Conservation (phyloP, 768 basidiomycete genomes). For the Boletus bicolor region DNA sequence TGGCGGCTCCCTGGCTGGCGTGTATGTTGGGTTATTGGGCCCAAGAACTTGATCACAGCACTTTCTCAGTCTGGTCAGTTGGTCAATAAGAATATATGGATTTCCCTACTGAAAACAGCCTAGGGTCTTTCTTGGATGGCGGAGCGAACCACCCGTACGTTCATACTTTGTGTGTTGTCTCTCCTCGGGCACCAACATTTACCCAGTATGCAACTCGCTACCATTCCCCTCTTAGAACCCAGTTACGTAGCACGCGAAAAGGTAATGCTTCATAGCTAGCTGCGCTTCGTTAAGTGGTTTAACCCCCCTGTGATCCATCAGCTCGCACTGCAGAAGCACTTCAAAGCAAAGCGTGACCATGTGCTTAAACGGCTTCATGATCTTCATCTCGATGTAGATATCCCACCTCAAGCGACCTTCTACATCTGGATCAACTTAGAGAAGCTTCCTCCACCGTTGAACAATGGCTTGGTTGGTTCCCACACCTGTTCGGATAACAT, state of each 20-base stretch:
- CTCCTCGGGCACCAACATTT: background rate
- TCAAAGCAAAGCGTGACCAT: slow-evolving; percentile 88
- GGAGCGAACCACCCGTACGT: slow-evolving; percentile 90
- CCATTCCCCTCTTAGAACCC: slow-evolving; percentile 78
- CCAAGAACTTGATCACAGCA: slow-evolving; percentile 83
- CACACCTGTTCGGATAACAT: background rate
- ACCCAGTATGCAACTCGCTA: slow-evolving; percentile 78
- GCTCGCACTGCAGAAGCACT: slow-evolving; percentile 84
- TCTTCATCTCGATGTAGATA: slow-evolving; percentile 72
- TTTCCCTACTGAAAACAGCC: background rate
- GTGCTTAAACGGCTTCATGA: slow-evolving; percentile 77
- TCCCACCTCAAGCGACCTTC: slow-evolving; percentile 82
- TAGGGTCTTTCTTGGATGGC: slow-evolving; percentile 88
- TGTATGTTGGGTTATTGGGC: slow-evolving; percentile 90
- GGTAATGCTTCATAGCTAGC: slow-evolving; percentile 28
- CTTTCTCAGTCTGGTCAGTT: slow-evolving; percentile 79
- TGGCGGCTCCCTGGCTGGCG: slow-evolving; percentile 96
- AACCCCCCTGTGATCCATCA: slow-evolving; percentile 22
- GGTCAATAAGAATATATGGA: background rate
- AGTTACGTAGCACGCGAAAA: slow-evolving; percentile 67
- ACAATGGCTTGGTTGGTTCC: slow-evolving; percentile 73
- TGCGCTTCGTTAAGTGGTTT: background rate
- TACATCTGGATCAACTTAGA: slow-evolving; percentile 93
- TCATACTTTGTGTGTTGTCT: background rate
- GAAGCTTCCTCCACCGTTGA: slow-evolving; percentile 73